A percentile compares a stretch with the other conserved stretches of the same genome.
Conservation (phyloP, 441 rosid species). For the Aquilaria agallochum region DNA sequence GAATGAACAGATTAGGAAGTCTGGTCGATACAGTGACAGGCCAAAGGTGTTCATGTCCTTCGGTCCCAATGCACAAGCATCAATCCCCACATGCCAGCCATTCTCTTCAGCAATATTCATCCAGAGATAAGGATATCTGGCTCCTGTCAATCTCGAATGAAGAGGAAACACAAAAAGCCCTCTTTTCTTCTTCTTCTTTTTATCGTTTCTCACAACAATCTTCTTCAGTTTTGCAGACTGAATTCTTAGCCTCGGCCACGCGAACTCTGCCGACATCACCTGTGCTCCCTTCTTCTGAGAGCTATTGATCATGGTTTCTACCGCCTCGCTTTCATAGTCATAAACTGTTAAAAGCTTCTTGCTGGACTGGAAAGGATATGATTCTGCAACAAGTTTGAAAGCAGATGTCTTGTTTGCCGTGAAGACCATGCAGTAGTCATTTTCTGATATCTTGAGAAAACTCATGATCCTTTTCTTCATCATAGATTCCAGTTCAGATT, state of each 20-base stretch:
- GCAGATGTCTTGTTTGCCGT: conserved; percentile 87
- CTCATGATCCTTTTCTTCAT: conserved; percentile 74
- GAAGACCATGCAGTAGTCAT: conserved; percentile 82
- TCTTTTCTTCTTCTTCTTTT: conserved; percentile 47
- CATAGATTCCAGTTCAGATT: conserved; percentile 58
- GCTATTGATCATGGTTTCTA: conserved; percentile 51
- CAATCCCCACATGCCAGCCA: conserved; percentile 84
- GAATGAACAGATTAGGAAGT: conserved; percentile 81
- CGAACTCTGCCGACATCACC: conserved; percentile 73
- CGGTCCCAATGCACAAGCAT: conserved; percentile 89
- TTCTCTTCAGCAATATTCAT: conserved; percentile 85
- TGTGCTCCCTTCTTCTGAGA: conserved; percentile 75
- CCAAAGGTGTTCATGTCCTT: conserved; percentile 94
- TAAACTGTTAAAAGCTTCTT: conserved; percentile 71
- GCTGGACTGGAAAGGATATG: conserved; percentile 70
- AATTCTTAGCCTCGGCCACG: conserved; percentile 85
- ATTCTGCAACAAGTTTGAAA: conserved; percentile 78
- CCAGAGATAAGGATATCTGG: conserved; percentile 87
- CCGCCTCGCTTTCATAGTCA: conserved; percentile 87
- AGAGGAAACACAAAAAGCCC: conserved; percentile 89
- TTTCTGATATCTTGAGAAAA: conserved; percentile 68
- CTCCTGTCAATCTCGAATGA: conserved; percentile 85
- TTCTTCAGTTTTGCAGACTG: conserved; percentile 58
- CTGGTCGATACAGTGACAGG: conserved; percentile 75
- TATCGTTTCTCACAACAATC: conserved; percentile 48